A percentile compares a stretch with the other conserved stretches of the same genome.
Conservation (phyloP, 352 stramenopile genomes). For the Globisporangium cystogenes region DNA sequence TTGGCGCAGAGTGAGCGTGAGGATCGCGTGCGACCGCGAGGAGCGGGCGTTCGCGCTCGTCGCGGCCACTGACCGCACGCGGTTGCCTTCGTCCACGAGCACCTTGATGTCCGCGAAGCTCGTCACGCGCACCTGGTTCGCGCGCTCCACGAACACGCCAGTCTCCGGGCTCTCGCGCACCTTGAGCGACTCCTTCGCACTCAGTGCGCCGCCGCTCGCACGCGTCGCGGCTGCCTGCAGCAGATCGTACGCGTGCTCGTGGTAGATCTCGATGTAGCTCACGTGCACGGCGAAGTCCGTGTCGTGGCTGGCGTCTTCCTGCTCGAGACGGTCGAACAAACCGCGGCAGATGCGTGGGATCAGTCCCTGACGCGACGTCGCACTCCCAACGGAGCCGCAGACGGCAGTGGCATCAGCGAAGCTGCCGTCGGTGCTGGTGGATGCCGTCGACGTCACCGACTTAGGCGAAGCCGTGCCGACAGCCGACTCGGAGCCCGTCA, state of each 20-base stretch:
- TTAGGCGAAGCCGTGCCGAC: slow-evolving; percentile 1
- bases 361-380: slow-evolving; percentile 25
- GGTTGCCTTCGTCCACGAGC: slow-evolving; percentile 60
- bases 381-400: background rate
- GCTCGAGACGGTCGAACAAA: slow-evolving; percentile 43
- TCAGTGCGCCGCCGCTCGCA: background rate
- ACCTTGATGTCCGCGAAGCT: slow-evolving; percentile 48
- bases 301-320: slow-evolving; percentile 10
- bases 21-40: slow-evolving; percentile 56
- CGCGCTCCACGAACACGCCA: slow-evolving; percentile 61
- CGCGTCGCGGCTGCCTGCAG: slow-evolving; percentile 16
- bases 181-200: slow-evolving; percentile 51
- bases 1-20: slow-evolving; percentile 55
- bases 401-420: background rate
- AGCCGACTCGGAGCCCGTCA: slow-evolving; percentile 35
- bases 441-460: background rate
- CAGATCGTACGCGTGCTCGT: slow-evolving; percentile 72
- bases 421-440: background rate
- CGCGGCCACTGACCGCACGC: slow-evolving; percentile 40
- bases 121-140: slow-evolving; percentile 33
- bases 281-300: slow-evolving; percentile 35
- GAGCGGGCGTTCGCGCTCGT: slow-evolving; percentile 42
- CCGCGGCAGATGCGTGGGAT: slow-evolving; percentile 59
- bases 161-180: slow-evolving; percentile 67
- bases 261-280: slow-evolving; percentile 82